Conservation (phyloP, 345 rosid genomes). For the Acer yangbiense region DNA sequence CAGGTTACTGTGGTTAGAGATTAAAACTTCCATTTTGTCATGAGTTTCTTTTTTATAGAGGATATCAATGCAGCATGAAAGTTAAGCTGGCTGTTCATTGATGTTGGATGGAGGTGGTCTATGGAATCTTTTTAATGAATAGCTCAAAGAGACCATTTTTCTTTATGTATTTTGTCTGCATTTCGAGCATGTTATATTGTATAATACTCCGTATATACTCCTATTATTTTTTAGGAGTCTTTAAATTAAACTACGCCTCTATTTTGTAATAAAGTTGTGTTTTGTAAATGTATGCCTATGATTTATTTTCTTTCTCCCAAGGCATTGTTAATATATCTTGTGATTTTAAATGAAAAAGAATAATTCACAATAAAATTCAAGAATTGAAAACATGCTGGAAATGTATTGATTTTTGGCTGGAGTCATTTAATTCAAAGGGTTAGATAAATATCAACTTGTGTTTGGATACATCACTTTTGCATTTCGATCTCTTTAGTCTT, state of each 20-base stretch:
- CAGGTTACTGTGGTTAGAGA: background rate
- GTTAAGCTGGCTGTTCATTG: background rate
- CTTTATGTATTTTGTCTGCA: conserved; percentile 7
- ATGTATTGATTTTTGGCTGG: background rate
- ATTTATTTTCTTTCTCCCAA: background rate
- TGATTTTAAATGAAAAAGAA: background rate
- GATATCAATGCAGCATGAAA: background rate
- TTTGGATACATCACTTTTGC: background rate
- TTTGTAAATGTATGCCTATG: background rate
- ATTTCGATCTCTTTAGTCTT: background rate
- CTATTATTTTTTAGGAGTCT: background rate
- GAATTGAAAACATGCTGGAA: conserved; percentile 6
- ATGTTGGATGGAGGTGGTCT: background rate
- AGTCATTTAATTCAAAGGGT: background rate
- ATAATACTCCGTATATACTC: background rate
- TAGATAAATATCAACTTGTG: background rate
- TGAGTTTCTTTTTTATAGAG: background rate
- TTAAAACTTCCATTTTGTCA: background rate
- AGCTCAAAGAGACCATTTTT: background rate
- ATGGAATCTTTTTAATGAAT: background rate
- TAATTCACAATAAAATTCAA: background rate
- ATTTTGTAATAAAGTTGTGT: background rate
- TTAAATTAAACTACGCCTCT: background rate
- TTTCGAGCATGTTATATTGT: background rate
- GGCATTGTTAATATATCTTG: background rate